Conservation (phyloP, 306 rosid species). For the Glycine soja region DNA sequence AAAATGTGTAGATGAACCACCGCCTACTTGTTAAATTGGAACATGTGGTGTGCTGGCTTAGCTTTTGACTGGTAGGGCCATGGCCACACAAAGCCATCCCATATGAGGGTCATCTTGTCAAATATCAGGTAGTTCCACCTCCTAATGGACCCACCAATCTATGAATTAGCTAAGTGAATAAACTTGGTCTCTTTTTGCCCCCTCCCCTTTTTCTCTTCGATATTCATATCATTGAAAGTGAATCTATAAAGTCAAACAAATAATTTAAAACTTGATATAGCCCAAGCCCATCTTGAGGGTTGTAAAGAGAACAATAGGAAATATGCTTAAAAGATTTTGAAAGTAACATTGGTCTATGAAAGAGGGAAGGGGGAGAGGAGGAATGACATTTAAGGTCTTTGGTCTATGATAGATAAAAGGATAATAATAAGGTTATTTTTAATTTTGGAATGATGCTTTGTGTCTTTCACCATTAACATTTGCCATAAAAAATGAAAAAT, state of each 20-base stretch:
- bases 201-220: not conserved
- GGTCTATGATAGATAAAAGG: not conserved
- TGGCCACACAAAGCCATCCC: constrained; percentile 67
- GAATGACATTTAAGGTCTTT: not conserved
- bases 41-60: constrained; percentile 80
- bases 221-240: constrained; percentile 37
- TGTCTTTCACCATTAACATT: not conserved
- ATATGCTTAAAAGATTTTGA: not conserved
- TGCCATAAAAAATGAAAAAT: not conserved
- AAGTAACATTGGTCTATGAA: constrained; percentile 9
- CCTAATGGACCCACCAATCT: constrained; percentile 59
- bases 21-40: constrained; percentile 66
- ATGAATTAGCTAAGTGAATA: constrained; percentile 42
- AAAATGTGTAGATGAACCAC: constrained; percentile 54
- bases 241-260: constrained; percentile 43
- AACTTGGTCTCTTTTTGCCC: not conserved
- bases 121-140: constrained; percentile 67
- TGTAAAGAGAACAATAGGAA: not conserved
- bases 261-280: not conserved
- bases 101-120: constrained; percentile 52
- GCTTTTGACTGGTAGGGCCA: constrained; percentile 81
- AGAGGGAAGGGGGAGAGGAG: not conserved
- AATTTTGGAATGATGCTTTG: not conserved
- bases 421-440: not conserved
- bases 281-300: constrained; percentile 25